Evolutionary conservation across 2,329 filamentous ascomycete genomes (phyloP).

Genomic region (Cadophora gregata): DNA sequence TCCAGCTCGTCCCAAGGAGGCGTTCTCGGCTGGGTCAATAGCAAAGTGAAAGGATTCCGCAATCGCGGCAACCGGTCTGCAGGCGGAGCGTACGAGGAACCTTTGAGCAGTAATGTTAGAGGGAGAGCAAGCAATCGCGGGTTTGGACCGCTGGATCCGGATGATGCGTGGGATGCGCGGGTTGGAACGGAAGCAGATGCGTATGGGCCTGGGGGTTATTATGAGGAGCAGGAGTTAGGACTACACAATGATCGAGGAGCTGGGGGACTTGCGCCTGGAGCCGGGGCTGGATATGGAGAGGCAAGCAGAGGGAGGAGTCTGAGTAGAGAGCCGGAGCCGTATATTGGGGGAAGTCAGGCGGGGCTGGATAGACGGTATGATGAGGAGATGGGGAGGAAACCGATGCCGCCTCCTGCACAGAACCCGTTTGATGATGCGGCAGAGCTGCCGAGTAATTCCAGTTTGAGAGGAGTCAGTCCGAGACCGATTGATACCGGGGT

Average conservation of each 20-base stretch:
- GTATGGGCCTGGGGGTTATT: slow-evolving; percentile 67
- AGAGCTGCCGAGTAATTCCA: slow-evolving; percentile 65
- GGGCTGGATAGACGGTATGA: slow-evolving; percentile 53
- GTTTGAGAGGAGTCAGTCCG: slow-evolving; percentile 75
- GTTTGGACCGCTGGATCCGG: slow-evolving; percentile 75
- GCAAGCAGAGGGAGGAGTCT: slow-evolving; percentile 49
- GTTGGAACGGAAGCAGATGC: slow-evolving; percentile 75
- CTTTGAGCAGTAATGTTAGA: slow-evolving; percentile 48
- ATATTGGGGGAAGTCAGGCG: slow-evolving; percentile 47
- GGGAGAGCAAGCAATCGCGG: slow-evolving; percentile 56
- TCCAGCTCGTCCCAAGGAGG: slow-evolving; percentile 61
- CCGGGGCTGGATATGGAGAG: slow-evolving; percentile 49
- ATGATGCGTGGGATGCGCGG: slow-evolving; percentile 84
- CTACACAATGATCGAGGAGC: slow-evolving; percentile 47
- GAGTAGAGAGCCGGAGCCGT: slow-evolving; percentile 53
- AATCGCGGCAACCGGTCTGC: slow-evolving; percentile 70
- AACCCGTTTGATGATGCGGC: slow-evolving; percentile 76
- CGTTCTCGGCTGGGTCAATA: slow-evolving; percentile 74
- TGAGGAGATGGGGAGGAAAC: slow-evolving; percentile 51
- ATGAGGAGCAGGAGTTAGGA: slow-evolving; percentile 79
- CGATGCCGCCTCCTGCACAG: too few relatives aligned
- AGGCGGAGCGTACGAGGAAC: slow-evolving; percentile 72
- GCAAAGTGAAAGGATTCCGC: slow-evolving; percentile 67
- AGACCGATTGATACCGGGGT: slow-evolving; percentile 67
- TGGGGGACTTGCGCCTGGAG: slow-evolving; percentile 54